Base-by-base conservation (phyloP, 192 early-diverging fungal genomes). In the Coemansia sp. region DNA sequence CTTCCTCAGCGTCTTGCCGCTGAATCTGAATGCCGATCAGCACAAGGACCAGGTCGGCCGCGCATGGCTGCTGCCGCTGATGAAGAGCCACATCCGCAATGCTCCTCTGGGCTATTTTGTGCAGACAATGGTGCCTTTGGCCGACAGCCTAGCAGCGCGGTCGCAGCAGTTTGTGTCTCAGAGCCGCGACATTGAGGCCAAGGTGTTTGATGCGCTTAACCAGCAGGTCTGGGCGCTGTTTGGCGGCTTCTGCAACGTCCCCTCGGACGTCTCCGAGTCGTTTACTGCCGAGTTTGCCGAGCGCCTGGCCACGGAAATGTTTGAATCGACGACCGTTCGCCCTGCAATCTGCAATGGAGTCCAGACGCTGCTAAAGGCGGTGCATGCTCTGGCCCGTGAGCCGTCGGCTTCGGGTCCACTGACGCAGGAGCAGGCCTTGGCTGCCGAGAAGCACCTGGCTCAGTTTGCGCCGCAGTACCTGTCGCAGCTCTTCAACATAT, bases 201-300 rank as follows among this genome's bases (percentile, higher is more conserved):
- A 97, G 72, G 84, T 98, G 35, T 97, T 88, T 75, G 91, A 90
- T 55, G 95, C 95, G 3, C 82, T 98, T 27, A 84, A 83, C 30
- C 81, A 88, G 29, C 97, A 98, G 82, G 83, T 94, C 39, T 98
- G 95, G 91, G 85, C 86, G 19, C 80, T 97, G 35, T 80, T 93
- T 23, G 89, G 89, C 22, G 89, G 88, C 22, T 87, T 96, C 63
- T 97, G 93, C 69, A 87, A 91, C 29, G 67, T 91, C 11, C 95
- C 97, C 19, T 55, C 68, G 19, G 97, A 98, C 68, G 75, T 95
- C 35, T 35, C 69, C 52, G 58, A 71, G 29, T 65, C 85, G 1
- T 89, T 90, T 60, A 85, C 80, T 35, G 77, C 83, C 29, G 67
- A 52, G 20, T 78, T 95, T 51, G 91, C 86, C 4, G 89, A 90